These are phyloP conservation scores for Sporisorium graminicola DNA, from an alignment of 1,284 basidiomycete species.

Conservation along the genomic window DNA sequence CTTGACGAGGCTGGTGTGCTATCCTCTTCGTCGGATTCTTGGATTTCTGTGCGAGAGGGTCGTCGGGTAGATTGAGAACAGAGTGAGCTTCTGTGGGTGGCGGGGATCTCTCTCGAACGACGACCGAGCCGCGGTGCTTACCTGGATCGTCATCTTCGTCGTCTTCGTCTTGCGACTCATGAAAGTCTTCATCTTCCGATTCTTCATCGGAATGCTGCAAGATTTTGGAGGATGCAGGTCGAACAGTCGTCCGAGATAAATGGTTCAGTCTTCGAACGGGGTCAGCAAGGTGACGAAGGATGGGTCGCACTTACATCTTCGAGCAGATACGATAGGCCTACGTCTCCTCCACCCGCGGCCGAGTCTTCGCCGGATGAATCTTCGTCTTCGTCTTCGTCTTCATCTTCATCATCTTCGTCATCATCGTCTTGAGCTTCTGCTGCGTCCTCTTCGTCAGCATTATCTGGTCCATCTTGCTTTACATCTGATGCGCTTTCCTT, in stretches of 20 bases:
- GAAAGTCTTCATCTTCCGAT: constrained; percentile 37
- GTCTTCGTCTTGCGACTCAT: constrained; percentile 39
- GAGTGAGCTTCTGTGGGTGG: not conserved
- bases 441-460: not conserved
- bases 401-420: constrained; percentile 10
- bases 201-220: constrained; percentile 33
- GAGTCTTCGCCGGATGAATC: constrained; percentile 8
- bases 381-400: constrained; percentile 4
- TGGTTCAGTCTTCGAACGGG: too few species aligned
- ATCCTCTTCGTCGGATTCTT: constrained; percentile 43
- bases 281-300: too few species aligned
- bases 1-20: constrained; percentile 30
- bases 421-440: constrained; percentile 7
- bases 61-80: not conserved
- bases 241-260: too few species aligned
- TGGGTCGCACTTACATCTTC: constrained; percentile 27
- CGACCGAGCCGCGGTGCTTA: constrained; percentile 1
- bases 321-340: constrained; percentile 32
- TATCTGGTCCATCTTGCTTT: not conserved
- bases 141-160: constrained; percentile 43
- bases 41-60: constrained; percentile 19
- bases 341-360: constrained; percentile 6
- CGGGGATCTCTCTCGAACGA: not conserved
- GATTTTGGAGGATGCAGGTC: not conserved
- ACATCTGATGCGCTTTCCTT: not conserved